phyloP scores from a whole-genome alignment of 345 rosid genomes.

The Linum tenue region DNA sequence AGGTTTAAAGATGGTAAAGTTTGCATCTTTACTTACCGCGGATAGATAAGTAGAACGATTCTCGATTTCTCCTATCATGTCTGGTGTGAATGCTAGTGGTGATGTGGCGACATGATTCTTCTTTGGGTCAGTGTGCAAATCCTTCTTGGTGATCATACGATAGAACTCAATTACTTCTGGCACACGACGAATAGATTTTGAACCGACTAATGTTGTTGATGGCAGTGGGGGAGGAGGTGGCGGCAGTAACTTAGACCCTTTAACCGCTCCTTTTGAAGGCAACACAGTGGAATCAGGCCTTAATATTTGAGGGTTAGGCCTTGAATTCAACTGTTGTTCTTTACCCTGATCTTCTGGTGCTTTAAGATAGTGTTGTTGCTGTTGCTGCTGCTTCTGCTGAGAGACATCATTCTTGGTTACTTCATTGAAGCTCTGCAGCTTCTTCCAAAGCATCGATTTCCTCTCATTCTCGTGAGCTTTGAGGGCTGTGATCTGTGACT shows the following conservation, averaged over 20 bases:
- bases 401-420: slow-evolving; percentile 21
- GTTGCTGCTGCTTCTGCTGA: slow-evolving; percentile 28
- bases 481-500: slow-evolving; percentile 54
- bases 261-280: slow-evolving; percentile 7
- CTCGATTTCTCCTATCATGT: slow-evolving; percentile 98
- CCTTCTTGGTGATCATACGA: slow-evolving; percentile 70
- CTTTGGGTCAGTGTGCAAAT: slow-evolving; percentile 39
- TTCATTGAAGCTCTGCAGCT: slow-evolving; percentile 57
- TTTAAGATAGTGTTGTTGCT: slow-evolving; percentile 17
- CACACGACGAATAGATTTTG: slow-evolving; percentile 60
- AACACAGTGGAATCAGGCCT: neutral
- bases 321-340: slow-evolving; percentile 17
- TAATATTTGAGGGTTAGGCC: neutral
- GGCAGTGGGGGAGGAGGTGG: slow-evolving; percentile 83
- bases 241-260: slow-evolving; percentile 10
- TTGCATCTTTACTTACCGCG: slow-evolving; percentile 52
- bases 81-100: slow-evolving; percentile 32
- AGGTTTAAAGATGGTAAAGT: neutral
- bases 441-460: slow-evolving; percentile 82
- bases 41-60: slow-evolving; percentile 78
- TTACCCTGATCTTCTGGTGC: slow-evolving; percentile 21
- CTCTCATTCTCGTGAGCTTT: slow-evolving; percentile 83
- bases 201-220: slow-evolving; percentile 35
- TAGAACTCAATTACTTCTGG: slow-evolving; percentile 81
- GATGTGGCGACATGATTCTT: slow-evolving; percentile 31